phyloP scores from a whole-genome alignment of 2,329 filamentous ascomycete species.

The Aspergillus viridinutans region DNA sequence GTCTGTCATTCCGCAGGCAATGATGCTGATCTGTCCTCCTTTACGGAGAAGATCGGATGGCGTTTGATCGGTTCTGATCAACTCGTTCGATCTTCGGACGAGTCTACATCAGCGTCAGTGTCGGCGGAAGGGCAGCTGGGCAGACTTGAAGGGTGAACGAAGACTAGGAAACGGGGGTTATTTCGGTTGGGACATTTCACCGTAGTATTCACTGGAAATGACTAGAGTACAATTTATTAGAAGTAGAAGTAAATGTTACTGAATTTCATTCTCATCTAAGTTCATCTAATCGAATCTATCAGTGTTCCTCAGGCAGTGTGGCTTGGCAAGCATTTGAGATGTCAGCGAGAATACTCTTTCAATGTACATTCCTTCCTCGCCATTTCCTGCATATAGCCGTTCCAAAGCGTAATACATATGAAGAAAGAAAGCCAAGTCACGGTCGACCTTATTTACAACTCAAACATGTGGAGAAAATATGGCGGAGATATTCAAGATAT shows the following conservation, averaged over 20 bases:
- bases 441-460: background rate
- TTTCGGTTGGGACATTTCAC: background rate
- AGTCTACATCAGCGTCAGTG: conserved; percentile 5
- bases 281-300: background rate
- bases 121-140: background rate
- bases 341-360: background rate
- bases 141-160: background rate
- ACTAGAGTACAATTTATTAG: background rate
- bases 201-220: background rate
- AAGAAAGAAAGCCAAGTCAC: background rate
- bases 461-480: background rate
- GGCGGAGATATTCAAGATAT: background rate
- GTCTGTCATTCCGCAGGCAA: background rate
- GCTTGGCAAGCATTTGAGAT: background rate
- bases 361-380: background rate
- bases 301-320: background rate
- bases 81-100: background rate
- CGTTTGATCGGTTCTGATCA: background rate
- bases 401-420: background rate
- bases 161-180: background rate
- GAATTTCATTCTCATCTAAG: background rate
- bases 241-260: background rate
- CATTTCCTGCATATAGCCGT: background rate
- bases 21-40: background rate
- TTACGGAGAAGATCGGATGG: background rate